Base-by-base conservation (phyloP, 2,329 filamentous ascomycete species). In the Arthrobotrys sinensis region DNA sequence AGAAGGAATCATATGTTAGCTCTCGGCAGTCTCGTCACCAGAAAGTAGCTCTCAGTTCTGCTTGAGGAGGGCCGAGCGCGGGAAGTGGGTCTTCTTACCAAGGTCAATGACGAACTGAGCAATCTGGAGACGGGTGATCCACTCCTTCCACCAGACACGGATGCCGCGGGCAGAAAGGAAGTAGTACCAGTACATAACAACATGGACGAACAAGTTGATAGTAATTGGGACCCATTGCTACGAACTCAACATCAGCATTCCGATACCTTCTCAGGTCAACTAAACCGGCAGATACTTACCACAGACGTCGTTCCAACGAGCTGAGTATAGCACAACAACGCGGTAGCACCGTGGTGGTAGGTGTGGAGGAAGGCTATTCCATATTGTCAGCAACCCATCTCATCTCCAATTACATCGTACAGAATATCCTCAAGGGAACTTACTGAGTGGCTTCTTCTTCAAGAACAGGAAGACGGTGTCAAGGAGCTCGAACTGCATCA, bases 101-200 rank as follows among this genome's bases (percentile, higher is more conserved):
- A 98, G 91, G 86, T 97, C 95, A 85, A 98, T 95, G 85, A 98
- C 89, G 87, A 98, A 98, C 85, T 98, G 95, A 83, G 93, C 90
- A 85, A 98, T 98, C 87, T 98, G 95, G 84, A 97, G 92, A 84
- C 94, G 93, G 82, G 95, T 98, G 84, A 98, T 96, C 92, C 95
- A 98, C 87, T 97, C 93, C 92, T 98, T 98, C 95, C 95, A 98
- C 94, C 94, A 97, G 86, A 97, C 96, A 83, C 91, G 91, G 85
- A 98, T 90, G 82, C 96, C 96, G 82, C 95, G 94, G 69, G 95
- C 94, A 84, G 93, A 95, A 89, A 98, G 95, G 91, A 98, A 98
- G 90, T 98, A 98, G 91, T 98, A 98, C 94, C 94, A 97, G 91
- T 98, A 98, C 95, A 98, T 98, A 84, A 97, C 92, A 76, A 98